Evolutionary conservation across 768 basidiomycete genomes (phyloP).

Genomic region (Cytidiella melzeri): DNA sequence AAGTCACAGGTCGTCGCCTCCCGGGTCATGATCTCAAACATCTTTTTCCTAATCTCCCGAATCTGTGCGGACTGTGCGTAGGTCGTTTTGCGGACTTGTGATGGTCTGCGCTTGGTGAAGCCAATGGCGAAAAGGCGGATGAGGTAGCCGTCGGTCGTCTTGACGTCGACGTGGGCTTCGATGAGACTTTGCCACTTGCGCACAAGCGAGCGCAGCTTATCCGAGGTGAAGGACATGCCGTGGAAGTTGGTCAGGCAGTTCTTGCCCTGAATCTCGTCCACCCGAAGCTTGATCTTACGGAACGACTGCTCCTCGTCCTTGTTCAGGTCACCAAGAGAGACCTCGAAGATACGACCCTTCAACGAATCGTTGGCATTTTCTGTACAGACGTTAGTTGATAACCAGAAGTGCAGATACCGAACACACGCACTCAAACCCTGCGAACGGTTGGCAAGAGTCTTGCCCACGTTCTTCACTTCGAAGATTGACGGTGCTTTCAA

Average conservation of each 20-base stretch:
- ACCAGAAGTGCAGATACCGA: neutral
- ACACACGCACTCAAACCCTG: conserved; percentile 87
- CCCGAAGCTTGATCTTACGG: conserved; percentile 98
- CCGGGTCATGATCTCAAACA: conserved; percentile 98
- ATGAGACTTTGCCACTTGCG: conserved; percentile 99
- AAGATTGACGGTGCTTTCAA: conserved; percentile 98
- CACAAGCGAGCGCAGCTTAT: conserved; percentile 99
- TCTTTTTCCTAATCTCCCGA: conserved; percentile 97
- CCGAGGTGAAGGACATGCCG: conserved; percentile 99
- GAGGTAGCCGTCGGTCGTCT: conserved; percentile 99
- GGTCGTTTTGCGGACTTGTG: conserved; percentile 98
- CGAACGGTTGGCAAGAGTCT: conserved; percentile 97
- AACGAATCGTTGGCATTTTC: conserved; percentile 99
- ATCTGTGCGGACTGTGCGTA: conserved; percentile 95
- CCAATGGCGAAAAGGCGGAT: conserved; percentile 98
- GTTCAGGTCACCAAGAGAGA: conserved; percentile 96
- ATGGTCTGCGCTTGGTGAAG: conserved; percentile 95
- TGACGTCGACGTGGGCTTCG: conserved; percentile 97
- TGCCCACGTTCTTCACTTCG: conserved; percentile 93
- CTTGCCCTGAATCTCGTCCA: conserved; percentile 96
- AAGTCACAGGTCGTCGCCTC: conserved; percentile 94
- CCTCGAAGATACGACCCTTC: conserved; percentile 93
- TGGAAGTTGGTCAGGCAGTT: conserved; percentile 99
- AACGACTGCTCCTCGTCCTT: conserved; percentile 99
- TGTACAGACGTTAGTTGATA: conserved; percentile 26